Evolutionary conservation across 208 protist genomes (phyloP), one percentile per base, ranked within the genome.

Genomic region (Herpetomonas samuelpessoai): DNA sequence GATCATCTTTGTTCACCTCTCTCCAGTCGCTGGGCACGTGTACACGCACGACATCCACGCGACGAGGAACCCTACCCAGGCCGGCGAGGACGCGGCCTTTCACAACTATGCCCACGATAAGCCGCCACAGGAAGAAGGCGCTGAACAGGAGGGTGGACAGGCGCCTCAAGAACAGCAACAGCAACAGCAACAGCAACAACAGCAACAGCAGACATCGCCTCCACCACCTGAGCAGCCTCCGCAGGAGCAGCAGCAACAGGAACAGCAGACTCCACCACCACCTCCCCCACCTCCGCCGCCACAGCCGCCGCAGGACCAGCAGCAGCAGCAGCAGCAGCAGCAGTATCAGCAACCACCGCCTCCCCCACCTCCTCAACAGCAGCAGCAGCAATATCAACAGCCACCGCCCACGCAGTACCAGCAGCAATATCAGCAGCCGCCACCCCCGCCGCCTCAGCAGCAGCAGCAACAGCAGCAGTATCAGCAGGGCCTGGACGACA

Each of bases 1-100:
- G 58, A 73, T 95, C 39, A 16, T 81, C 12, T 95, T 87, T 68
- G 44, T 92, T 16, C 85, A 95, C 61, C 56, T 83, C 1, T 72
- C 72, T 21, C 73, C 83, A 2, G 44, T 93, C 18, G 62, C 58
- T 19, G 71, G 61, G 9, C 65, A 49, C 1, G 50, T 55, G 12
- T 95, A 92, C 74, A 68, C 76, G 48, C 71, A 87, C 54, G 75
- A 95, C 53, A 70, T 92, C n/a, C 69, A 74, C 35, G 21, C 71
- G 49, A 65, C 55, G 44, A 56, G 22, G 3, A n/a, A 50, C 30
- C 35, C 57, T 25, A 18, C 19, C 50, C 12, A 60, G 25, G 14
- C 24, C 10, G 45, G 45, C 21, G 39, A 55, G 24, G 4, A 48
- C 38, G 46, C 19, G 46, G 19, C 46, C 46, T 26, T 26, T 51